These are phyloP conservation scores for Dendrobium huoshanense DNA, from an alignment of 106 monocot species.

Conservation along the genomic window DNA sequence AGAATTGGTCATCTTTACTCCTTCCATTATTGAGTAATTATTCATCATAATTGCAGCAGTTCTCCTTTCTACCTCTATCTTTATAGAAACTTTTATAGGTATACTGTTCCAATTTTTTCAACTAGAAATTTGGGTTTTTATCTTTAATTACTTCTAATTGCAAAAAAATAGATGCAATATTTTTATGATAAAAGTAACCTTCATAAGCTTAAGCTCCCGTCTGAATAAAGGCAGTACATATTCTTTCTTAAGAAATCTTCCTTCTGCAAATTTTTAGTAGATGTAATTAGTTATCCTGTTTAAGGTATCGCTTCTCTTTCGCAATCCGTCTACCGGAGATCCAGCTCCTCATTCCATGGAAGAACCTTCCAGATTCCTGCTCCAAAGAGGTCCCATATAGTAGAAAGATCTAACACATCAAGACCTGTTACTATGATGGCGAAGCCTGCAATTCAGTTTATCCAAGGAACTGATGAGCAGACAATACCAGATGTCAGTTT, in stretches of 20 bases:
- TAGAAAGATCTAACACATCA: conserved; percentile 1
- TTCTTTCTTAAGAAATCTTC: not conserved
- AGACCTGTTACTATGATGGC: conserved; percentile 45
- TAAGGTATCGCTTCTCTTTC: conserved; percentile 12
- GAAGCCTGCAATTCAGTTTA: conserved; percentile 79
- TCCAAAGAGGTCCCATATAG: conserved; percentile 6
- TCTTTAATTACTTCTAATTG: no score
- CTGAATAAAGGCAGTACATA: not conserved
- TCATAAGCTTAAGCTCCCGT: not conserved
- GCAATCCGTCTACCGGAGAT: conserved; percentile 6
- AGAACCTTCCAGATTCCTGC: conserved; percentile 25
- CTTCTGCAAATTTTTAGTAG: not conserved
- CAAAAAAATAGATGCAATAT: not conserved
- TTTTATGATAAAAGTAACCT: not conserved
- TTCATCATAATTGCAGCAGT: no score
- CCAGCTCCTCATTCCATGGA: conserved; percentile 54
- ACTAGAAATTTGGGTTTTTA: no score
- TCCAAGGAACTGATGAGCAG: conserved; percentile 88
- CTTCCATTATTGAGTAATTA: no score
- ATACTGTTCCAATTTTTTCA: no score
- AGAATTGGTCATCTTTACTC: no score
- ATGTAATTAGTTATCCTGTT: not conserved
- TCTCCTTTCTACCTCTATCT: no score
- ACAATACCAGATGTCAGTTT: conserved; percentile 80
- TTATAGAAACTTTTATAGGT: no score